Evolutionary conservation across 2,329 filamentous ascomycete species (phyloP).

Genomic region (Lasiodiplodia sp.): DNA sequence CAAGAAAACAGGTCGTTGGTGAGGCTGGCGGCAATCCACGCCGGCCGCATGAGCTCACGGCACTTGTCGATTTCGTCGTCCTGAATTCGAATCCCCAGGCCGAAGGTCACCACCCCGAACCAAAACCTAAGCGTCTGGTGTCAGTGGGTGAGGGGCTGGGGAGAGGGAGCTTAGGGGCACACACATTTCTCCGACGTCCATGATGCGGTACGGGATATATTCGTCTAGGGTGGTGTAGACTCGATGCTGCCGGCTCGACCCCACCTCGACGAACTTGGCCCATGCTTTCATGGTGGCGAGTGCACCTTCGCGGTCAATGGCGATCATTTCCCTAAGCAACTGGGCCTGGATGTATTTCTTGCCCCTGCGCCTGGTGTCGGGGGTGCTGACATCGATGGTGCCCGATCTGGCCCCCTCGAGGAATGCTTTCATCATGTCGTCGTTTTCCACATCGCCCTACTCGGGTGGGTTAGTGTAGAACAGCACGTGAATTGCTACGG

Average conservation of each 20-base stretch:
- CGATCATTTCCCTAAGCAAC: constrained; percentile 33
- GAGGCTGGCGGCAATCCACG: constrained; percentile 42
- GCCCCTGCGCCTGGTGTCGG: background rate
- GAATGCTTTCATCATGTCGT: constrained; percentile 37
- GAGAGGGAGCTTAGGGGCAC: constrained; percentile 3
- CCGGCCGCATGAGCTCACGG: constrained; percentile 36
- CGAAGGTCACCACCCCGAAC: constrained; percentile 49
- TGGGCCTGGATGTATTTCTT: constrained; percentile 33
- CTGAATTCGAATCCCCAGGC: constrained; percentile 47
- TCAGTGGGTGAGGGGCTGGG: background rate
- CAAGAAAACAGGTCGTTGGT: constrained; percentile 53
- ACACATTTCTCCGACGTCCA: constrained; percentile 35
- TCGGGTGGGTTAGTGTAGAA: no score
- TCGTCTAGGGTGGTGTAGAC: constrained; percentile 33
- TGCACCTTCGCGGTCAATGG: constrained; percentile 34
- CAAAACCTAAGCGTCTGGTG: constrained; percentile 39
- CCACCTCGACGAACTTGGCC: constrained; percentile 33
- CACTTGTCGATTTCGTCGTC: constrained; percentile 44
- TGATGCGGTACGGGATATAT: constrained; percentile 34
- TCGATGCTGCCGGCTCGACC: constrained; percentile 16
- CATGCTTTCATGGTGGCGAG: constrained; percentile 34
- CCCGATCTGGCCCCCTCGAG: constrained; percentile 7
- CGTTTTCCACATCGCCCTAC: constrained; percentile 32
- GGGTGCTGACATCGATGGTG: background rate
- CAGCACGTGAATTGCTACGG: no score